Conservation (phyloP, 805 yeast genomes). For the Wickerhamomyces pijperi region DNA sequence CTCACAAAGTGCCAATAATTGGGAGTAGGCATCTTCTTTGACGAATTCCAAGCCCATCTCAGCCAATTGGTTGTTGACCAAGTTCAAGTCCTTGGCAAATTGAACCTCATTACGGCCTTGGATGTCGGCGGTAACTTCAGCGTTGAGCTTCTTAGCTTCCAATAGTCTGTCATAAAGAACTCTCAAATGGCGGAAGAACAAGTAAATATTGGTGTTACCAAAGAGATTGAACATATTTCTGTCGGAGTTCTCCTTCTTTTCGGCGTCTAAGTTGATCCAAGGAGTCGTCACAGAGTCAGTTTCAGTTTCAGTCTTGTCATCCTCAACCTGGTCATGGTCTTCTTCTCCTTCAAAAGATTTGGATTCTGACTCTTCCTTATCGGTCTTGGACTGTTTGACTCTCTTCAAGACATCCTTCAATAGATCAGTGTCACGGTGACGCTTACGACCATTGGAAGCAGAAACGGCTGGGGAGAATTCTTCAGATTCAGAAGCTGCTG, state of each 20-base stretch:
- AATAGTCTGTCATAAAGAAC: constrained; percentile 69
- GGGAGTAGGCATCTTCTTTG: constrained; percentile 64
- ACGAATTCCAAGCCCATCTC: constrained; percentile 70
- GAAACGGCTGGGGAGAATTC: constrained; percentile 2
- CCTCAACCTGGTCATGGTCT: constrained; percentile 18
- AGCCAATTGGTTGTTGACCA: constrained; percentile 68
- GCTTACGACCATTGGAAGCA: constrained; percentile 18
- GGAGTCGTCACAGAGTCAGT: constrained; percentile 15
- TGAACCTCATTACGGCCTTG: constrained; percentile 49
- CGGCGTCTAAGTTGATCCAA: constrained; percentile 15
- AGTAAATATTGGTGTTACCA: constrained; percentile 80
- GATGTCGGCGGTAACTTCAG: constrained; percentile 63
- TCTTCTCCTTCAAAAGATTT: constrained; percentile 15
- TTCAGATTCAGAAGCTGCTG: constrained; percentile 9
- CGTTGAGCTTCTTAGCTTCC: constrained; percentile 66
- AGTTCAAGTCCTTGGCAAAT: constrained; percentile 80
- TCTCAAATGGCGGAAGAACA: constrained; percentile 77
- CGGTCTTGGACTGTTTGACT: constrained; percentile 29
- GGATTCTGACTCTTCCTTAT: constrained; percentile 18
- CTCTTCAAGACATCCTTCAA: constrained; percentile 48
- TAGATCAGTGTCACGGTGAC: constrained; percentile 38
- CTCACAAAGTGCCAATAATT: constrained; percentile 65
- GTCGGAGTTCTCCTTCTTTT: constrained; percentile 18
- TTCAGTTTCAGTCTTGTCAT: constrained; percentile 13
- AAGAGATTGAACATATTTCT: constrained; percentile 66